These are phyloP conservation scores for Saraca asoca DNA, from an alignment of 331 rosid species.

Conservation along the genomic window DNA sequence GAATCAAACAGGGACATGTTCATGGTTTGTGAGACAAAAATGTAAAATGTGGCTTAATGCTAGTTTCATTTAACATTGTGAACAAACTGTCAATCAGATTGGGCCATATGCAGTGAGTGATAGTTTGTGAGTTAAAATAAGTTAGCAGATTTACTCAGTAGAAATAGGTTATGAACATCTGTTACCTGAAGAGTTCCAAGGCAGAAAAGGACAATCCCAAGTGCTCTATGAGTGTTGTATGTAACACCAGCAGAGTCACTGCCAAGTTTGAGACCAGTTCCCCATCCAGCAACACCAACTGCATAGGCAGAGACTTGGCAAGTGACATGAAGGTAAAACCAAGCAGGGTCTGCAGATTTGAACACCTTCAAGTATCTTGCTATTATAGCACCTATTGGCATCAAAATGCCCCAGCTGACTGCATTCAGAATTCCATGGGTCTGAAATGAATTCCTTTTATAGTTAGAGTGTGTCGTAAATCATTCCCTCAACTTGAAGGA, in stretches of 20 bases:
- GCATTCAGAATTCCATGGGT: constrained; percentile 78
- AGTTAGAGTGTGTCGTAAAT: background rate
- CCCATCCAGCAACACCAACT: constrained; percentile 85
- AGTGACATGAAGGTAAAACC: constrained; percentile 85
- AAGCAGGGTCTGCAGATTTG: constrained; percentile 85
- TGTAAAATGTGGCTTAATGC: no score
- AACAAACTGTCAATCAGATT: no score
- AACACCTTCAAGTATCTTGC: constrained; percentile 88
- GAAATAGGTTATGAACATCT: background rate
- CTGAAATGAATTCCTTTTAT: constrained; percentile 40
- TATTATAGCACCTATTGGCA: constrained; percentile 80
- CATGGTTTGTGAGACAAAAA: no score
- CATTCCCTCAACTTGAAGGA: background rate
- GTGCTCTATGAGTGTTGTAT: constrained; percentile 45
- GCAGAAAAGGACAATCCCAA: constrained; percentile 64
- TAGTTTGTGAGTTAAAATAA: no score
- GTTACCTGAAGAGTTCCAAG: constrained; percentile 87
- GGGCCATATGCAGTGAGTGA: no score
- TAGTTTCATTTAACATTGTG: no score
- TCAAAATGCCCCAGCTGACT: constrained; percentile 83
- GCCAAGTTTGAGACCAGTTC: constrained; percentile 78
- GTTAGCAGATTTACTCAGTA: no score
- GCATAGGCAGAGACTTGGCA: constrained; percentile 82
- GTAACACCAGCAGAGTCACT: constrained; percentile 45
- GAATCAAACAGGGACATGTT: no score